Evolutionary conservation across 306 rosid genomes (phyloP).

Genomic region (Quercus berberidifolia): DNA sequence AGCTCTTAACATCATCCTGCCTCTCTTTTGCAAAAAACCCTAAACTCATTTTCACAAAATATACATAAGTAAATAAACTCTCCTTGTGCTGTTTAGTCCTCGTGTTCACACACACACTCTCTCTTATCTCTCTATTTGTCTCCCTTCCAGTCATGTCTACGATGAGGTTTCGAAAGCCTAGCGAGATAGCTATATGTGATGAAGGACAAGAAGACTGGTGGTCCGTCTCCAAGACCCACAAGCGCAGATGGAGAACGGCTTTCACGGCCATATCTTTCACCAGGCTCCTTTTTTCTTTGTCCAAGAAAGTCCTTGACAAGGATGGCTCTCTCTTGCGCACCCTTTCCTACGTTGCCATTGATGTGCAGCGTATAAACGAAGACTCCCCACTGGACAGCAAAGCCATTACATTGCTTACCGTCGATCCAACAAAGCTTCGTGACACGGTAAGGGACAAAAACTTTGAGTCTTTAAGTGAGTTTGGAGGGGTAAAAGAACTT

Average conservation of each 20-base stretch:
- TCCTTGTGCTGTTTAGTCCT: too few species aligned
- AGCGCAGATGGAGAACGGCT: conserved; percentile 20
- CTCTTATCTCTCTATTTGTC: too few species aligned
- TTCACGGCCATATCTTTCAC: conserved; percentile 18
- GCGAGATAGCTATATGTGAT: neutral
- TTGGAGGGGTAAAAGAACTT: conserved; percentile 6
- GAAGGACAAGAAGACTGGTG: neutral
- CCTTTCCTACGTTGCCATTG: conserved; percentile 13
- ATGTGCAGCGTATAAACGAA: neutral
- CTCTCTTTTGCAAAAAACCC: too few species aligned
- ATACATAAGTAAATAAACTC: too few species aligned
- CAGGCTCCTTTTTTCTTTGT: conserved; percentile 7
- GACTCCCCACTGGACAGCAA: too few species aligned
- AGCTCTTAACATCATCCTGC: too few species aligned
- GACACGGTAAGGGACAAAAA: conserved; percentile 19
- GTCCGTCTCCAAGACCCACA: neutral
- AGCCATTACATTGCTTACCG: neutral
- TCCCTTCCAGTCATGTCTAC: neutral
- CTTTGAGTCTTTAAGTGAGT: neutral
- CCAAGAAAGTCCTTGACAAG: neutral
- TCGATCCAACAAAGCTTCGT: neutral
- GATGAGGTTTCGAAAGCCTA: neutral
- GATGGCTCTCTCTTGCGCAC: conserved; percentile 12
- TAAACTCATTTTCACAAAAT: too few species aligned
- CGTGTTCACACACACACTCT: too few species aligned